Percentiles rank a stretch among this genome's conserved stretches.
Conservation (phyloP, 192 early-diverging fungal species). For the Coemansia sp. region DNA sequence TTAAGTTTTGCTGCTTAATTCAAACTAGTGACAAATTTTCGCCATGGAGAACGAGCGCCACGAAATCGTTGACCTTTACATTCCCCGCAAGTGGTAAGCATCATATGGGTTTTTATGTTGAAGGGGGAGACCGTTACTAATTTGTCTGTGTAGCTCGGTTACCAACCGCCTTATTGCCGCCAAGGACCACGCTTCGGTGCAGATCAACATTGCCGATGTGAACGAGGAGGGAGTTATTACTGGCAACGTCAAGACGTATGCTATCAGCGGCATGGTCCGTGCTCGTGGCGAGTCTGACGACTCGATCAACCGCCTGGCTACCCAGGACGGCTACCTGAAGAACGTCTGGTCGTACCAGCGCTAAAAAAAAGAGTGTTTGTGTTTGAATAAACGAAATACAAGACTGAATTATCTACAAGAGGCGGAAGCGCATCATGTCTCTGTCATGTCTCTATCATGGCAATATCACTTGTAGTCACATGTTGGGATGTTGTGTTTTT, state of each 20-base stretch:
- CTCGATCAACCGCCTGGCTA: slow-evolving; percentile 92
- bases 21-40: background rate
- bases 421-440: too few species aligned
- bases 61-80: slow-evolving; percentile 80
- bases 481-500: too few species aligned
- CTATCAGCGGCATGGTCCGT: slow-evolving; percentile 88
- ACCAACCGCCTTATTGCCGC: slow-evolving; percentile 97
- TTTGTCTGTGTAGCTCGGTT: slow-evolving; percentile 61
- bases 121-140: too few species aligned
- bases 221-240: slow-evolving; percentile 77
- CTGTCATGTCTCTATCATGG: too few species aligned
- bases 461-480: too few species aligned
- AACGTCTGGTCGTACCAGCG: slow-evolving; percentile 75
- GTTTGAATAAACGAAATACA: too few species aligned
- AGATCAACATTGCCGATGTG: slow-evolving; percentile 90
- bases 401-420: too few species aligned
- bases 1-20: background rate
- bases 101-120: too few species aligned
- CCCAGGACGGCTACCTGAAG: slow-evolving; percentile 70
- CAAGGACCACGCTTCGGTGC: slow-evolving; percentile 98
- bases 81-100: slow-evolving; percentile 80
- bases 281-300: slow-evolving; percentile 90
- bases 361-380: slow-evolving; percentile 37
- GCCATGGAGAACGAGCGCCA: slow-evolving; percentile 50
- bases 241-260: slow-evolving; percentile 63